Conservation (phyloP, 108 stramenopile genomes). For the Phaeodactylum tricornutum region DNA sequence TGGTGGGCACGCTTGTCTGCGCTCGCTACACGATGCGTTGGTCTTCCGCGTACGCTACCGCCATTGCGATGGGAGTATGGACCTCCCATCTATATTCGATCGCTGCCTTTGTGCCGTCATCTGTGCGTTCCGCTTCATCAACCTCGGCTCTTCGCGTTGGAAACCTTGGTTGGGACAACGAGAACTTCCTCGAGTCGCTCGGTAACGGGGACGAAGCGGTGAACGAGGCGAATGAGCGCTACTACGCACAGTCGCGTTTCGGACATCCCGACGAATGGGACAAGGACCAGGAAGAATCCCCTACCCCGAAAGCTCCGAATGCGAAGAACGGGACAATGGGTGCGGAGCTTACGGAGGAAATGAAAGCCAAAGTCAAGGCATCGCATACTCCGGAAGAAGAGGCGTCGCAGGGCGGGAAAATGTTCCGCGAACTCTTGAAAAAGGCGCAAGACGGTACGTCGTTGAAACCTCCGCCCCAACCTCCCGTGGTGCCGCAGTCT, state of each 20-base stretch:
- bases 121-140: no score
- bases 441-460: constrained; percentile 12
- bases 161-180: constrained; percentile 39
- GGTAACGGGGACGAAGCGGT: constrained; percentile 14
- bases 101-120: no score
- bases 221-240: constrained; percentile 26
- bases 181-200: constrained; percentile 38
- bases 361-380: constrained; percentile 8
- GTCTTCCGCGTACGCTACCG: no score
- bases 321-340: constrained; percentile 1
- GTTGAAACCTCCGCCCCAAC: not conserved
- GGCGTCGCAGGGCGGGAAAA: constrained; percentile 13
- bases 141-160: constrained; percentile 1
- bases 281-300: constrained; percentile 8
- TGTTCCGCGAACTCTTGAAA: constrained; percentile 31
- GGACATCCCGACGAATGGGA: constrained; percentile 14
- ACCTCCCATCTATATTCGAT: no score
- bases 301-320: no score
- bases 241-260: constrained; percentile 11
- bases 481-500: constrained; percentile 10
- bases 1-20: no score
- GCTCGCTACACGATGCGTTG: no score
- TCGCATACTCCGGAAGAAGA: constrained; percentile 12
- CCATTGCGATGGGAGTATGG: no score
- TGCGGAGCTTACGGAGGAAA: constrained; percentile 9